Evolutionary conservation across 805 yeast species (phyloP).

Genomic region (Pichia rugopelliculosa): DNA sequence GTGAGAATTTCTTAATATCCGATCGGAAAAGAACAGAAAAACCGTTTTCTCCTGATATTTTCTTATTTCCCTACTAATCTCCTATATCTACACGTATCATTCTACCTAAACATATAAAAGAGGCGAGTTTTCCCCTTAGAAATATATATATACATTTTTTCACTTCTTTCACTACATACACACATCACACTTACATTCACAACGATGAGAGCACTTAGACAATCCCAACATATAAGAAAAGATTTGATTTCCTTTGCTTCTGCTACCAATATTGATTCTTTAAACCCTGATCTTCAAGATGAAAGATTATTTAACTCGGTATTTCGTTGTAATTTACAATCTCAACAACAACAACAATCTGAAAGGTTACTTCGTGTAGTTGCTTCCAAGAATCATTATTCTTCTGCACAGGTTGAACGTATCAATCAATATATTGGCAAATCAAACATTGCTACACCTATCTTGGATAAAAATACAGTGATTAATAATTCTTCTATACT

Average conservation of each 20-base stretch:
- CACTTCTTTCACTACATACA: no score
- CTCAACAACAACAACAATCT: neutral
- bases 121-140: no score
- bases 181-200: neutral
- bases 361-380: neutral
- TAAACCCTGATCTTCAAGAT: constrained; percentile 4
- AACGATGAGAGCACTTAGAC: constrained; percentile 1
- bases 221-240: neutral
- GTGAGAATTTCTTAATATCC: neutral
- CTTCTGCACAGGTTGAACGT: constrained; percentile 20
- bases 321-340: neutral
- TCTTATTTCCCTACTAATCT: neutral
- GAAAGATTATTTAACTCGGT: neutral
- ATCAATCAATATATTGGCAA: constrained; percentile 10
- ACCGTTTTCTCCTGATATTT: neutral
- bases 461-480: neutral
- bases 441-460: neutral
- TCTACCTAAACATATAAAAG: neutral
- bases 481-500: neutral
- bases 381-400: neutral
- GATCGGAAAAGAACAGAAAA: neutral
- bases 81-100: neutral
- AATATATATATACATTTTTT: no score
- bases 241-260: neutral
- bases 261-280: neutral